phyloP scores from a whole-genome alignment of 1,139 yeast species.

The Taphrina wiesneri region DNA sequence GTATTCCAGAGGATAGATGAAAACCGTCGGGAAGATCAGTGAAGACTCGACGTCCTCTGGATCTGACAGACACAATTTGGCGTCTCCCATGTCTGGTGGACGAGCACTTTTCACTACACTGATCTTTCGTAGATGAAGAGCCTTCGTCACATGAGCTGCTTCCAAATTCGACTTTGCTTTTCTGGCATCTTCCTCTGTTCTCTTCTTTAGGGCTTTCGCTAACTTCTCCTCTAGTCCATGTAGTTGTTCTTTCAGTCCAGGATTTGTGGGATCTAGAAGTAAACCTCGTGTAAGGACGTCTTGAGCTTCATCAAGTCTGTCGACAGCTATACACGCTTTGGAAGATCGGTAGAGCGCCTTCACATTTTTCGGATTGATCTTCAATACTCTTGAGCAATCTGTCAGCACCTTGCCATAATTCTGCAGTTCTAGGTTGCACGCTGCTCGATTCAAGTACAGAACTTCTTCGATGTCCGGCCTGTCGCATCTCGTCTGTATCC shows the following conservation, averaged over 20 bases:
- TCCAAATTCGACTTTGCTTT: conserved; percentile 45
- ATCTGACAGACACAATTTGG: conserved; percentile 61
- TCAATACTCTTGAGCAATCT: conserved; percentile 75
- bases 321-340: conserved; percentile 71
- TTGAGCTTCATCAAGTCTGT: conserved; percentile 69
- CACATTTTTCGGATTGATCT: conserved; percentile 64
- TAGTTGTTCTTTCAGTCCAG: conserved; percentile 43
- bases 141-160: conserved; percentile 9
- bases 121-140: conserved; percentile 24
- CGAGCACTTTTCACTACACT: conserved; percentile 33
- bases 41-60: conserved; percentile 74
- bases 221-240: conserved; percentile 40
- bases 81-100: conserved; percentile 38
- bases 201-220: conserved; percentile 42
- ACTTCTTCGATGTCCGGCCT: conserved; percentile 43
- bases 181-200: conserved; percentile 42
- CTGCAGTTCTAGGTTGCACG: conserved; percentile 79
- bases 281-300: conserved; percentile 66
- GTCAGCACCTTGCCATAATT: conserved; percentile 84
- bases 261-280: conserved; percentile 59
- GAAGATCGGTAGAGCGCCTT: conserved; percentile 88
- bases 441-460: conserved; percentile 79
- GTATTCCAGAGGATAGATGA: conserved; percentile 79
- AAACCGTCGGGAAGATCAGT: conserved; percentile 73
- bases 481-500: conserved; percentile 67